Conservation (phyloP, 2,329 filamentous ascomycete genomes). For the Fusarium continuum region DNA sequence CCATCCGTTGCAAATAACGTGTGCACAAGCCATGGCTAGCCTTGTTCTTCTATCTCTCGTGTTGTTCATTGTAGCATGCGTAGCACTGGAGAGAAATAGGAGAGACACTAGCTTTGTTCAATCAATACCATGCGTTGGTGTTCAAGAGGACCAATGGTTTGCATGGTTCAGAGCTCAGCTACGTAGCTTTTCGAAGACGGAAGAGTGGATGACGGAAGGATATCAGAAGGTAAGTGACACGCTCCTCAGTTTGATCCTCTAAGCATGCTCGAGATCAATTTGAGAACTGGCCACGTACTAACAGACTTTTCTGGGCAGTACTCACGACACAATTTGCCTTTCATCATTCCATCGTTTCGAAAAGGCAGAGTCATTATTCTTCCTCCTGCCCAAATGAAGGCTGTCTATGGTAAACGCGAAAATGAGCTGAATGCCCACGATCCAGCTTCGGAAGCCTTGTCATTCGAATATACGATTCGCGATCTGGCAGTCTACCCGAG, state of each 20-base stretch:
- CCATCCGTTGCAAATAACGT: not conserved
- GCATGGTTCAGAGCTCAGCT: not conserved
- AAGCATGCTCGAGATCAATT: too few species aligned
- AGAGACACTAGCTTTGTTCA: not conserved
- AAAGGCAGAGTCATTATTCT: not conserved
- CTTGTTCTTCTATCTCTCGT: fast-evolving
- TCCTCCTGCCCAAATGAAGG: not conserved
- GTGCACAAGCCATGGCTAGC: not conserved
- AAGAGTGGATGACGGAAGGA: not conserved
- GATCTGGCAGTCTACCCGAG: not conserved
- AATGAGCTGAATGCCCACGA: not conserved
- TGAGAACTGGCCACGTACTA: not conserved
- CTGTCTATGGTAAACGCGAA: not conserved
- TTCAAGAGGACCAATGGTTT: not conserved
- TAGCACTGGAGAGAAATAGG: not conserved
- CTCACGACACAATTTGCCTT: not conserved
- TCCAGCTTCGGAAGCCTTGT: not conserved
- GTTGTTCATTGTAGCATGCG: not conserved
- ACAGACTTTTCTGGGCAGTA: not conserved
- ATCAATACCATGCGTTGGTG: not conserved
- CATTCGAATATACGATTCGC: not conserved
- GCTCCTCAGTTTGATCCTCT: too few species aligned
- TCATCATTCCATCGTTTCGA: not conserved
- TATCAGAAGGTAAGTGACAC: not conserved
- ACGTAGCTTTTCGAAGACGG: not conserved